Percentiles rank a stretch among this genome's conserved stretches.
phyloP scores from a whole-genome alignment of 2,329 filamentous ascomycete species.

The Penicillium palitans region DNA sequence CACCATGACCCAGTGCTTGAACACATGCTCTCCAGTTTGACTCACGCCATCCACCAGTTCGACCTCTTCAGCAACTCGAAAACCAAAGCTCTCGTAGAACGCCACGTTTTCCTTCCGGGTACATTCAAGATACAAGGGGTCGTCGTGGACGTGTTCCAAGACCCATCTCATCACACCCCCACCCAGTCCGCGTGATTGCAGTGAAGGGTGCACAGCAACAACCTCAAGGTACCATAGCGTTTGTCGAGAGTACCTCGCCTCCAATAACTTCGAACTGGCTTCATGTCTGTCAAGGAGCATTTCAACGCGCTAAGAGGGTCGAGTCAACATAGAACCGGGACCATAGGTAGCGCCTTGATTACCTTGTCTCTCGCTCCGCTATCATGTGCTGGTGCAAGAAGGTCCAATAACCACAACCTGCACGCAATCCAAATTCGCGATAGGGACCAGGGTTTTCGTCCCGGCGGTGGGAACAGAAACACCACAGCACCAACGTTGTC shows the following conservation, averaged over 20 bases:
- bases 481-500: constrained; percentile 22
- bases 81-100: constrained; percentile 29
- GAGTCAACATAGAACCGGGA: not conserved
- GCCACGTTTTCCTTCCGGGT: constrained; percentile 22
- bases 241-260: not conserved
- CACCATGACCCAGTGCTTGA: constrained; percentile 29
- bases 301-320: constrained; percentile 16
- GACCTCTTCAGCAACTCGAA: constrained; percentile 23
- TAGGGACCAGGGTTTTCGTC: not conserved
- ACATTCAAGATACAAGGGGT: constrained; percentile 26
- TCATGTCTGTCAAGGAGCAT: constrained; percentile 17
- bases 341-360: not conserved
- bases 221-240: constrained; percentile 31
- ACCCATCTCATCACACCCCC: constrained; percentile 19
- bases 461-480: constrained; percentile 23
- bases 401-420: constrained; percentile 23
- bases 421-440: constrained; percentile 4
- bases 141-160: constrained; percentile 13
- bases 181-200: constrained; percentile 27
- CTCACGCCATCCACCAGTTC: constrained; percentile 15
- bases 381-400: constrained; percentile 15
- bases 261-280: constrained; percentile 1
- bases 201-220: constrained; percentile 27
- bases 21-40: constrained; percentile 4
- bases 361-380: constrained; percentile 17